Base-by-base conservation (phyloP, 176 grass and related monocot species). In the Oryza nivara region DNA sequence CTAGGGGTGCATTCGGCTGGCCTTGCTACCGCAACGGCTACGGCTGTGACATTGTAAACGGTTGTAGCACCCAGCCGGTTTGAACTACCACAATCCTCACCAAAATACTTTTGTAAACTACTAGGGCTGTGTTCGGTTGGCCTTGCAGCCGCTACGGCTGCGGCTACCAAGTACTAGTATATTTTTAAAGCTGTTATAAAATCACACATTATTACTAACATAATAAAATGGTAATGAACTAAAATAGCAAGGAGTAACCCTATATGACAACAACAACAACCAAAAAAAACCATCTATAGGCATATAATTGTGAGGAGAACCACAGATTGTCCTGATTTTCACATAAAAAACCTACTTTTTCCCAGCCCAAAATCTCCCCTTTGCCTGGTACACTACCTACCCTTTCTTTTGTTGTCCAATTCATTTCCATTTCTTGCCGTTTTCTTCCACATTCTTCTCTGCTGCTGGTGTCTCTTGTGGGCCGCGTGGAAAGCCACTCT, bases 381-480 rank as follows among this genome's bases (percentile, higher is more conserved):
- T 54, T 56, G 6, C 54, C 54, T 20, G 17, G 54, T 20, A 32
- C 30, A 32, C 30, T 32, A 76, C 63, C 73, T 69, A 45, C 14
- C 41, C 40, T 74, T 80, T 41, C 20, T 52, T 13, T 6, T 28
- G 11, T 64, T 11, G 9, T 25, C 7, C 23, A 14, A 40, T 19
- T 38, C 0, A n/a, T 19, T 23, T 43, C 61, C 20, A 28, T 67
- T 19, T 44, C 64, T 49, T 40, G 40, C 61, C 46, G 40, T 48
- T 73, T 81, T 86, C 58, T 80, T 68, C 70, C 77, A n/a, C 32
- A 77, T 41, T 35, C 72, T 67, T 84, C 72, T 75, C 40, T 75
- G 32, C 77, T 4, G 16, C 19, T 17, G 4, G 5, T 35, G 23
- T 73, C 77, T 65, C 3, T 65, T 54, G 65, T 23, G 43, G 22